A percentile compares a stretch with the other conserved stretches of the same genome.
These are phyloP conservation scores for Xylaria scruposa DNA, from an alignment of 495 filamentous ascomycete genomes.

Conservation along the genomic window DNA sequence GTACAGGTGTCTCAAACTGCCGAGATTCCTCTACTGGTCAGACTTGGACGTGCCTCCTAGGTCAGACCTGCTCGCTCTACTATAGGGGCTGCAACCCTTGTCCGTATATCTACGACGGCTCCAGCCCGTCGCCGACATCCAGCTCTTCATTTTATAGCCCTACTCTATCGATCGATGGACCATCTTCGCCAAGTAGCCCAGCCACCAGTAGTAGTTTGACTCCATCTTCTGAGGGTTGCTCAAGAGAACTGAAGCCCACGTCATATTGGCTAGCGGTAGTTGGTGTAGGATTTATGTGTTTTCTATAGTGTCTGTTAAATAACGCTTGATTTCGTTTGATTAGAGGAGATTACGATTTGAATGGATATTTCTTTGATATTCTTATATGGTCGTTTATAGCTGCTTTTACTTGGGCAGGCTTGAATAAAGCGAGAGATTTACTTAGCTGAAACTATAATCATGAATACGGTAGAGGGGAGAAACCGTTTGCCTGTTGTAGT, in stretches of 20 bases:
- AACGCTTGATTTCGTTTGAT: background rate
- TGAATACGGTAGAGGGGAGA: no score
- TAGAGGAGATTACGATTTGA: no score
- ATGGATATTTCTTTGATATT: no score
- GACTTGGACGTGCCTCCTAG: conserved; percentile 12
- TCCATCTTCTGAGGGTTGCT: background rate
- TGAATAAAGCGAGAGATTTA: no score
- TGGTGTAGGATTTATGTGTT: background rate
- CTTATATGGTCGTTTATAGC: no score
- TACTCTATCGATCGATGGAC: background rate
- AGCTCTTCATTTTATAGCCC: background rate
- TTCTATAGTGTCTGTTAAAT: background rate
- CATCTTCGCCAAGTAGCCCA: background rate
- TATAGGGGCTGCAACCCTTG: conserved; percentile 15
- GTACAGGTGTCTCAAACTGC: conserved; percentile 3
- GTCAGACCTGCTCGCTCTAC: conserved; percentile 1
- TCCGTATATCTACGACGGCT: conserved; percentile 2
- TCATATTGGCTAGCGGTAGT: background rate
- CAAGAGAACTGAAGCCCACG: background rate
- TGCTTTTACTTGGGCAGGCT: no score
- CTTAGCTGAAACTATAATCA: no score
- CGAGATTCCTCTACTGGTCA: conserved; percentile 10
- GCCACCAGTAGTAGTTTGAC: background rate
- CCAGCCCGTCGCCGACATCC: background rate
- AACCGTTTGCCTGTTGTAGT: no score